A percentile compares a stretch with the other conserved stretches of the same genome.
These are phyloP conservation scores for Entomortierella beljakovae DNA, from an alignment of 192 early-diverging fungal genomes.

Conservation along the genomic window DNA sequence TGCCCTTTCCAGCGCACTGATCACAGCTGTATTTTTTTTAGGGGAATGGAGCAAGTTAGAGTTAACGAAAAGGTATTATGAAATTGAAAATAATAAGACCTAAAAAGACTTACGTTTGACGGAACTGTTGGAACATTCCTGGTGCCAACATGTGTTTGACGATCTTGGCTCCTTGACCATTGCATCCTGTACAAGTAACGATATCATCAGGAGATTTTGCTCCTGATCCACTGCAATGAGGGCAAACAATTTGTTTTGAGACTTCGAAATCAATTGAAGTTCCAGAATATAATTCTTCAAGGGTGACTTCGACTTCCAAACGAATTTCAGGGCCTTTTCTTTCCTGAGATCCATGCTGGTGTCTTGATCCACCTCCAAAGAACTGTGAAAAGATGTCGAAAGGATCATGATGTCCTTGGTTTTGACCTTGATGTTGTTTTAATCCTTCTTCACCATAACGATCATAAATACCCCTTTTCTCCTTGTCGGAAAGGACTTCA, in stretches of 20 bases:
- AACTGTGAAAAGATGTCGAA: constrained; percentile 98
- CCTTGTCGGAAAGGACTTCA: constrained; percentile 92
- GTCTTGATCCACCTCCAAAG: constrained; percentile 69
- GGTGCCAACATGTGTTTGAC: constrained; percentile 90
- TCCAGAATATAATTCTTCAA: constrained; percentile 93
- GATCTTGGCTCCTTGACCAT: constrained; percentile 83
- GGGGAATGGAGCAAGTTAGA: too few relatives aligned
- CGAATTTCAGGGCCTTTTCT: constrained; percentile 84
- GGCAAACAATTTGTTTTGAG: constrained; percentile 94
- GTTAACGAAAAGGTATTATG: background rate
- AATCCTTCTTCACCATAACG: constrained; percentile 97
- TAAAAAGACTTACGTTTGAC: constrained; percentile 66
- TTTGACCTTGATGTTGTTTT: constrained; percentile 69
- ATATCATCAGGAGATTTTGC: constrained; percentile 88
- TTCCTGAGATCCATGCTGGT: constrained; percentile 67
- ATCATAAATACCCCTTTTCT: constrained; percentile 92
- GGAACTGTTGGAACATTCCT: constrained; percentile 96
- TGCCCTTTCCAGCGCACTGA: constrained; percentile 91
- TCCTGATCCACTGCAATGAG: constrained; percentile 92
- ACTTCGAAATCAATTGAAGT: constrained; percentile 89
- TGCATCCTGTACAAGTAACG: constrained; percentile 81
- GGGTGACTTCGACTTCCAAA: constrained; percentile 84
- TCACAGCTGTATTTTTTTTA: constrained; percentile 71
- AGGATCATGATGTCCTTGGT: constrained; percentile 87
- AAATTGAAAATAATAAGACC: constrained; percentile 4